A percentile compares a stretch with the other conserved stretches of the same genome.
Conservation (phyloP, 768 basidiomycete species). For the Lactarius psammicola region DNA sequence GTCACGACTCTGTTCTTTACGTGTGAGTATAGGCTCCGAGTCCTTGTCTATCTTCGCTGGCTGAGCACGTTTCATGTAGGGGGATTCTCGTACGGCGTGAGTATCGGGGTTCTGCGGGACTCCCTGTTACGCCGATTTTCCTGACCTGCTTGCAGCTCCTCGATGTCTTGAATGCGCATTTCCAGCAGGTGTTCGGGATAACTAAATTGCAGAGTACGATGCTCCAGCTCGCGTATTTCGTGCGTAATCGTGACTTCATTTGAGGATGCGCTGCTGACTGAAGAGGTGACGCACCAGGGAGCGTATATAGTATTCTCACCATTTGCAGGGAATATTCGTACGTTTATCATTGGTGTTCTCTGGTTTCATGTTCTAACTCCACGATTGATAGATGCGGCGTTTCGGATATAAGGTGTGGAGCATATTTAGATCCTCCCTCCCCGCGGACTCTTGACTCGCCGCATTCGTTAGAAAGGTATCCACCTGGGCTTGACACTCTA, state of each 20-base stretch:
- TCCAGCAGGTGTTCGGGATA: constrained; percentile 67
- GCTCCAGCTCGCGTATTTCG: constrained; percentile 72
- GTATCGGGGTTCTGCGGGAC: constrained; percentile 21
- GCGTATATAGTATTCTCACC: constrained; percentile 64
- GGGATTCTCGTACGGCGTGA: constrained; percentile 68
- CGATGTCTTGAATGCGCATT: constrained; percentile 69
- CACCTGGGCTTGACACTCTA: constrained; percentile 59
- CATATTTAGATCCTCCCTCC: not conserved
- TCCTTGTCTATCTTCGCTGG: not conserved
- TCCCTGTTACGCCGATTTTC: not conserved
- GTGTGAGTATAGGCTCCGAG: constrained; percentile 41
- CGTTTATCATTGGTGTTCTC: constrained; percentile 31
- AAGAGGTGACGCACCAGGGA: constrained; percentile 38
- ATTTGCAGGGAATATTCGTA: constrained; percentile 55
- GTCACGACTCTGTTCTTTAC: constrained; percentile 78
- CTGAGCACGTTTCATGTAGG: constrained; percentile 36
- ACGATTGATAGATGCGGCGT: constrained; percentile 49
- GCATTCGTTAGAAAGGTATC: constrained; percentile 49
- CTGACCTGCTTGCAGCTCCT: constrained; percentile 46
- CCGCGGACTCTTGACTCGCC: not conserved
- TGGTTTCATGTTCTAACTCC: constrained; percentile 11
- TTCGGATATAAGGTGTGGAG: constrained; percentile 58
- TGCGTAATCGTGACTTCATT: constrained; percentile 31
- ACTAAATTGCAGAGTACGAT: constrained; percentile 69
- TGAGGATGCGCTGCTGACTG: not conserved